Evolutionary conservation across 1,139 yeast genomes (phyloP), one percentile per base, ranked within the genome.

Genomic region (Debaryomyces subglobosus): DNA sequence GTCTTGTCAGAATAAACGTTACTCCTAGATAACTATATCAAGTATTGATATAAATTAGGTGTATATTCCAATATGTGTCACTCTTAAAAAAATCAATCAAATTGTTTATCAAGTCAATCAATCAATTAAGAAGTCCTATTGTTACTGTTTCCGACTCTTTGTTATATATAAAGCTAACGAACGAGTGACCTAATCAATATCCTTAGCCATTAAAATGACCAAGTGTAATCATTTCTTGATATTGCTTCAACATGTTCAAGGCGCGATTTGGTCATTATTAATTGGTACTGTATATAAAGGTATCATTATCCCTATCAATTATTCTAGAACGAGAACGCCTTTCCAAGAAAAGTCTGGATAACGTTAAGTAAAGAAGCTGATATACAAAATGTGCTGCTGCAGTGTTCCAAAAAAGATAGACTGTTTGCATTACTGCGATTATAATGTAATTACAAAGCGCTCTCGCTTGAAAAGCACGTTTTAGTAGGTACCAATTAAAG

Each of bases 191-290:
- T 30, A 29, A 20, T 29, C 36, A 21, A 29, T 30, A 32, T 40
- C 36, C 43, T 40, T 30, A 30, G 25, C 36, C 23, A 24, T 40
- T 32, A 20, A 20, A 20, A 30, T 40, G 36, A 15, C 37, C 25
- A 40, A 40, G 43, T 40, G 43, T 39, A 30, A 29, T 27, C 30
- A 27, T 15, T 39, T 39, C 43, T 29, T 40, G 43, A 21, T 29
- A 40, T 40, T 40, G 36, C 36, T 40, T 40, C 18, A 40, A 40
- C 30, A 40, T 18, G 43, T 30, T 40, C 36, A 40, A 39, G 43
- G 43, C 43, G 43, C 43, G 43, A 40, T 27, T 40, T 40, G 29
- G 40, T 40, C 33, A 30, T 27, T 30, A 40, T 30, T 30, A 40
- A 21, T 40, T 29, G 27, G 13, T 40, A 18, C 35, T 40, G 43